Evolutionary conservation across 2,329 filamentous ascomycete genomes (phyloP).

Genomic region (Pseudogymnoascus sp.): DNA sequence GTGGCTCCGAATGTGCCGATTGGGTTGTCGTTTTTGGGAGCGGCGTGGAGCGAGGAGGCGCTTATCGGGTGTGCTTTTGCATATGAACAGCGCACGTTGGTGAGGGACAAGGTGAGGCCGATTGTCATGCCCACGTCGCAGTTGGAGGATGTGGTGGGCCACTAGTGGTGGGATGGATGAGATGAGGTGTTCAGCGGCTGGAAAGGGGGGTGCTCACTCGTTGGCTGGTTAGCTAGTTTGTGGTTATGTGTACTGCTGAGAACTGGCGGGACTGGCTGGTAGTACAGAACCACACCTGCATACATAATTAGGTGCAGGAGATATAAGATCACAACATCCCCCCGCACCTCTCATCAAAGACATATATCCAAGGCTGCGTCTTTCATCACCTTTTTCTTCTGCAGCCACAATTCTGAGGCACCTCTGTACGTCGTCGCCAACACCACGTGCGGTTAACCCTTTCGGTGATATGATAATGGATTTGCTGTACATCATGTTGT

Average conservation of each 20-base stretch:
- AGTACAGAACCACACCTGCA: not conserved
- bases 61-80: constrained; percentile 62
- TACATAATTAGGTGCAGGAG: not conserved
- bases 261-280: not conserved
- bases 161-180: not conserved
- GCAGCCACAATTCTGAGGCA: not conserved
- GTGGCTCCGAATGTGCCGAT: constrained; percentile 29
- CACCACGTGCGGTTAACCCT: not conserved
- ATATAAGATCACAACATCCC: not conserved
- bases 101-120: constrained; percentile 42
- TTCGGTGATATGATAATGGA: not conserved
- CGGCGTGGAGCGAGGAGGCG: constrained; percentile 53
- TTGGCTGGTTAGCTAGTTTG: not conserved
- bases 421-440: not conserved
- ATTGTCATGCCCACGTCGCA: constrained; percentile 45
- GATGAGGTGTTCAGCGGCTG: not conserved
- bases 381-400: not conserved
- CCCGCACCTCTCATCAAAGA: not conserved
- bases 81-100: constrained; percentile 47
- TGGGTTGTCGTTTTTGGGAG: constrained; percentile 58
- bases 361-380: not conserved
- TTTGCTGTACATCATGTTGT: not conserved
- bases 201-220: not conserved
- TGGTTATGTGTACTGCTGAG: not conserved
- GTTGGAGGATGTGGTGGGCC: constrained; percentile 37